Evolutionary conservation across 306 rosid species (phyloP).

Genomic region (Betula pendula): DNA sequence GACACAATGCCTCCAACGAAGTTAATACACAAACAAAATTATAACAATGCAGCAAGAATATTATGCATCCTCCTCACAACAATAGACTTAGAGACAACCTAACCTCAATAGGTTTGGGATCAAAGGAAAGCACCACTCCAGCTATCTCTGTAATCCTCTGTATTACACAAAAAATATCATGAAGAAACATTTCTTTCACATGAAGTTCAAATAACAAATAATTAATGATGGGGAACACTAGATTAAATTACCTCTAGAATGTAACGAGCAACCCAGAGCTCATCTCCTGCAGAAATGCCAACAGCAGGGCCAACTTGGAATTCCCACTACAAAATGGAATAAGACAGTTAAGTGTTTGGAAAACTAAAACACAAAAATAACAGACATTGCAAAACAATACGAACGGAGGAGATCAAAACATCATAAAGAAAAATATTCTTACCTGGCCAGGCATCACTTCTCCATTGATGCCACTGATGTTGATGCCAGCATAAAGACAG

Average conservation of each 20-base stretch:
- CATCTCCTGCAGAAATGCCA: constrained; percentile 60
- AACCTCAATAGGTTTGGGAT: constrained; percentile 58
- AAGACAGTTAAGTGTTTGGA: background rate
- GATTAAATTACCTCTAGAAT: constrained; percentile 45
- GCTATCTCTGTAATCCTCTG: constrained; percentile 61
- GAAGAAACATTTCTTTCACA: background rate
- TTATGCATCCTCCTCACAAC: background rate
- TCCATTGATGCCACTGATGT: constrained; percentile 69
- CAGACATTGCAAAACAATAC: background rate
- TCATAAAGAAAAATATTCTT: background rate
- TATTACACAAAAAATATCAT: background rate
- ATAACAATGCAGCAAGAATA: background rate
- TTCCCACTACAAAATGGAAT: constrained; percentile 45
- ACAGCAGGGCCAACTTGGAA: constrained; percentile 61
- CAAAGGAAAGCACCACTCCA: constrained; percentile 57
- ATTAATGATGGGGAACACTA: background rate
- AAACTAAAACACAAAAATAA: background rate
- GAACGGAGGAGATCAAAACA: background rate
- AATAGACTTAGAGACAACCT: background rate
- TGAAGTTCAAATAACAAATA: background rate
- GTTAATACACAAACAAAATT: constrained; percentile 9
- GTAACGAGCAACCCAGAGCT: constrained; percentile 60
- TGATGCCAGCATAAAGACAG: constrained; percentile 63
- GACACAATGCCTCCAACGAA: background rate
- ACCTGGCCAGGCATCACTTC: constrained; percentile 86